Evolutionary conservation across 1,139 yeast species (phyloP).

Genomic region (Saccharomyces uvarum): DNA sequence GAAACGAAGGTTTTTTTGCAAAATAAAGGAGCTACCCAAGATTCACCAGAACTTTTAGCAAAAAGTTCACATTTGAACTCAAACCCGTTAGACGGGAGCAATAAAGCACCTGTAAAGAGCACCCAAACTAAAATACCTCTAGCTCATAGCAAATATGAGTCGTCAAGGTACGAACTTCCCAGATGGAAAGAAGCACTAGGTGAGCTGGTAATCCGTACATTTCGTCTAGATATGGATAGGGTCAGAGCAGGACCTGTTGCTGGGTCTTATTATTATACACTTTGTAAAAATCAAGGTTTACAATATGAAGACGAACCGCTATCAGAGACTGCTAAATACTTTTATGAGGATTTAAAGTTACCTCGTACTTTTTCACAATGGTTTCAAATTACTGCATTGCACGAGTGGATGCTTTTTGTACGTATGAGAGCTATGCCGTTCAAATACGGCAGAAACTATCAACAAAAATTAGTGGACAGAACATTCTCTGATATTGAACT

Average conservation of each 20-base stretch:
- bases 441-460: conserved; percentile 80
- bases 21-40: conserved; percentile 4
- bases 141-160: conserved; percentile 53
- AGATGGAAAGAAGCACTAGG: conserved; percentile 67
- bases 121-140: conserved; percentile 14
- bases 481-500: conserved; percentile 84
- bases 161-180: conserved; percentile 50
- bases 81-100: conserved; percentile 15
- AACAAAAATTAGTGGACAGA: conserved; percentile 84
- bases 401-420: conserved; percentile 87
- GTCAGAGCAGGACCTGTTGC: conserved; percentile 92
- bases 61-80: conserved; percentile 15
- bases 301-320: conserved; percentile 65
- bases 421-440: conserved; percentile 96
- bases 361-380: conserved; percentile 89
- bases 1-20: conserved; percentile 4
- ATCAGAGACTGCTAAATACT: conserved; percentile 57
- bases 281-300: conserved; percentile 79
- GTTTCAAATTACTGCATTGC: conserved; percentile 86
- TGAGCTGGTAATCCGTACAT: conserved; percentile 56
- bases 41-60: conserved; percentile 20
- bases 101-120: neutral
- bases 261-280: conserved; percentile 77
- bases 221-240: conserved; percentile 82
- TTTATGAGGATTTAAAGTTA: conserved; percentile 70